These are phyloP conservation scores for Coemansia sp. DNA, from an alignment of 192 early-diverging fungal genomes.

Conservation along the genomic window DNA sequence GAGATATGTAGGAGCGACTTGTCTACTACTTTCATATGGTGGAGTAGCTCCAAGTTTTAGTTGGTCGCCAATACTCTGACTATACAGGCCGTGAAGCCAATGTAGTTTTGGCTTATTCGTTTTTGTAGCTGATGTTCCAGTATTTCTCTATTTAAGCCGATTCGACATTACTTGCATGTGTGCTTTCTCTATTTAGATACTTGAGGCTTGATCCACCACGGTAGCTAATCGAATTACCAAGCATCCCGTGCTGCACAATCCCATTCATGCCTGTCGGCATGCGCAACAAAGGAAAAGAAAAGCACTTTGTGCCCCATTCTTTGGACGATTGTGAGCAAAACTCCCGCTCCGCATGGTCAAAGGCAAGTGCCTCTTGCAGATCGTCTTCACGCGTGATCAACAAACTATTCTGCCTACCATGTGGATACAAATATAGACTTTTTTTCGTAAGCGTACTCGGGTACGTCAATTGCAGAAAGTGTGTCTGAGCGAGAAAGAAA, in stretches of 20 bases:
- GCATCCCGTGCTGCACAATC: background rate
- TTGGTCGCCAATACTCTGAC: slow-evolving; percentile 56
- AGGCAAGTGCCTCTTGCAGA: too few species aligned
- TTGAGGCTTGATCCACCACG: background rate
- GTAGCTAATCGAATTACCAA: background rate
- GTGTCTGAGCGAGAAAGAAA: background rate
- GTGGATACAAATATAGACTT: too few species aligned
- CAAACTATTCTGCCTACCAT: too few species aligned
- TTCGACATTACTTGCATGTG: background rate
- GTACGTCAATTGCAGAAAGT: too few species aligned
- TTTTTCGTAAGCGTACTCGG: too few species aligned
- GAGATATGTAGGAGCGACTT: slow-evolving; percentile 63
- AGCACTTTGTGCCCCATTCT: too few species aligned
- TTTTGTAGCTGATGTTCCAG: too few species aligned
- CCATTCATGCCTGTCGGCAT: background rate
- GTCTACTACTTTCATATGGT: slow-evolving; percentile 81
- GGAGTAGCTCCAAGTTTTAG: slow-evolving; percentile 63
- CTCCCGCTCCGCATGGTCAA: too few species aligned
- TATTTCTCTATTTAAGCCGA: too few species aligned
- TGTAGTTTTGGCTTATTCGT: too few species aligned
- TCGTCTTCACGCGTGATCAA: too few species aligned
- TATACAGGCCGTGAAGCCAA: slow-evolving; percentile 69
- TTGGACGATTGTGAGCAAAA: too few species aligned
- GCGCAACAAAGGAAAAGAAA: background rate
- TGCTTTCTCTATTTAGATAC: background rate